phyloP scores from a whole-genome alignment of 2,329 filamentous ascomycete species.

The Alternaria incomplexa region DNA sequence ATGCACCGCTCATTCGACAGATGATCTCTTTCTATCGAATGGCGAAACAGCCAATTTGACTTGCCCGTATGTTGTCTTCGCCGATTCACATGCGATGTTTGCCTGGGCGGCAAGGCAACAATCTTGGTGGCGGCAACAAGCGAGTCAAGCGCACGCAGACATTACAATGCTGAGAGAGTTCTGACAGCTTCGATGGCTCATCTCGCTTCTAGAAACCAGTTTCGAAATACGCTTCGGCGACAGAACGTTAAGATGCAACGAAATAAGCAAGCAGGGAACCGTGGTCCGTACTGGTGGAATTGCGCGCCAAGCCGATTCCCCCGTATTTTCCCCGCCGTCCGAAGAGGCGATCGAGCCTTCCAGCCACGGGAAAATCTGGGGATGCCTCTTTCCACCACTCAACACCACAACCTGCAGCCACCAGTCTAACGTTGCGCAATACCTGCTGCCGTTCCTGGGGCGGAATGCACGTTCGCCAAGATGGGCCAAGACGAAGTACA shows the following conservation, averaged over 20 bases:
- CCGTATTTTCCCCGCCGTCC: conserved; percentile 14
- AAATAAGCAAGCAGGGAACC: not conserved
- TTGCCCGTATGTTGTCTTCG: not conserved
- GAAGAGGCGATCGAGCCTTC: conserved; percentile 19
- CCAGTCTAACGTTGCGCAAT: conserved; percentile 7
- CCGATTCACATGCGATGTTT: not conserved
- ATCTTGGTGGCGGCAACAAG: not conserved
- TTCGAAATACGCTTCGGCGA: not conserved
- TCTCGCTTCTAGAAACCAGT: not conserved
- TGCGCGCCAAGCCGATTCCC: not conserved
- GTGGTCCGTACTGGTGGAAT: conserved; percentile 8
- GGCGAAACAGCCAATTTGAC: not conserved
- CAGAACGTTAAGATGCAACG: not conserved
- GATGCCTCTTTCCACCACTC: conserved; percentile 30
- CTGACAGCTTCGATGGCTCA: not conserved
- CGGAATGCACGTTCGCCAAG: conserved; percentile 8
- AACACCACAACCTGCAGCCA: conserved; percentile 16
- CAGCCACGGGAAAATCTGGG: conserved; percentile 22
- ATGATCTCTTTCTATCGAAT: not conserved
- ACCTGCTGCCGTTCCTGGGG: conserved; percentile 12
- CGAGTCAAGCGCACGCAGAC: not conserved
- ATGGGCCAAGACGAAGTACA: conserved; percentile 8
- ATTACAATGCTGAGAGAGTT: not conserved
- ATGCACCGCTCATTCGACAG: not conserved
- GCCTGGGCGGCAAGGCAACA: not conserved